phyloP scores from a whole-genome alignment of 208 protist species.

The Naegleria fowleri region DNA sequence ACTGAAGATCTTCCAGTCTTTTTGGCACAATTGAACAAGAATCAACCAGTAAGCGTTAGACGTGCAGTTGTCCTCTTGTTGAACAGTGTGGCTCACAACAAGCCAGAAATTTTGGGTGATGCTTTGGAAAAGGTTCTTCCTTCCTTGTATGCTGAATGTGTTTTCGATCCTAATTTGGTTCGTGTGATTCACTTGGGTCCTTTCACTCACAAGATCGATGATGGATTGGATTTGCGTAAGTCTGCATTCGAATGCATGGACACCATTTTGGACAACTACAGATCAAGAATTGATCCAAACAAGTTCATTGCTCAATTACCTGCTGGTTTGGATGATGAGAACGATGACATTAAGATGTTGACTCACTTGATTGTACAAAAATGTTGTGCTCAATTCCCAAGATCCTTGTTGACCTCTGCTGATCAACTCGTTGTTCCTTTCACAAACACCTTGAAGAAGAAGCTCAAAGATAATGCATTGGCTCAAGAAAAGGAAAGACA shows the following conservation, averaged over 20 bases:
- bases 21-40: constrained; percentile 43
- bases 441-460: not conserved
- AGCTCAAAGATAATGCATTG: not conserved
- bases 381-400: constrained; percentile 28
- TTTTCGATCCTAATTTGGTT: constrained; percentile 42
- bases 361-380: constrained; percentile 53
- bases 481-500: constrained; percentile 10
- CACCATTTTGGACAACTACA: constrained; percentile 56
- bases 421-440: constrained; percentile 34
- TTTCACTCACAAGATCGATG: constrained; percentile 84
- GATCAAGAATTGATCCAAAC: constrained; percentile 37
- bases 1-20: constrained; percentile 40
- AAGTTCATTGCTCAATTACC: constrained; percentile 52
- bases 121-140: not conserved
- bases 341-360: constrained; percentile 58
- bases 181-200: constrained; percentile 74
- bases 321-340: constrained; percentile 52
- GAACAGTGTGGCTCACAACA: constrained; percentile 11
- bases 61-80: not conserved
- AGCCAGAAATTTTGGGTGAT: constrained; percentile 18
- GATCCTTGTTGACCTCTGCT: constrained; percentile 17
- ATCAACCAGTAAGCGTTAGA: constrained; percentile 38
- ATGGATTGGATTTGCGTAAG: constrained; percentile 83
- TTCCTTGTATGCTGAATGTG: not conserved
- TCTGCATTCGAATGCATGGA: constrained; percentile 84